Conservation (phyloP, 805 yeast genomes). For the Barnettozyma sp. region DNA sequence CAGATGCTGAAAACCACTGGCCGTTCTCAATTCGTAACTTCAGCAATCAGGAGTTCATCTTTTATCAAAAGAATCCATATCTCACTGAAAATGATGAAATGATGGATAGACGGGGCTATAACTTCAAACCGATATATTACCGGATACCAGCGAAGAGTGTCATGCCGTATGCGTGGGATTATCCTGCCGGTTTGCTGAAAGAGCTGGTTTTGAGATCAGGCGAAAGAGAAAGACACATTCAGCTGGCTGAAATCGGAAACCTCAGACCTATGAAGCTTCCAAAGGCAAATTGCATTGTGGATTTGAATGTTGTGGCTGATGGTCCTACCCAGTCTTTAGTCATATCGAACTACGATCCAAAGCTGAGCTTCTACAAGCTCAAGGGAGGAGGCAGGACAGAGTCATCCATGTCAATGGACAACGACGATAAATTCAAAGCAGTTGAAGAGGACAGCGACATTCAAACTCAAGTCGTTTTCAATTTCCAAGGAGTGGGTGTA, state of each 20-base stretch:
- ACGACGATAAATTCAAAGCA: constrained; percentile 47
- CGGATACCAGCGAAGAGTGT: constrained; percentile 82
- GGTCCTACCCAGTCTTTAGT: constrained; percentile 90
- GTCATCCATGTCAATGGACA: constrained; percentile 29
- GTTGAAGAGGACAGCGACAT: constrained; percentile 31
- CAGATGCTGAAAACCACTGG: constrained; percentile 75
- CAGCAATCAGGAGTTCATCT: constrained; percentile 76
- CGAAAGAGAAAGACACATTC: constrained; percentile 70
- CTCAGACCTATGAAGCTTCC: constrained; percentile 80
- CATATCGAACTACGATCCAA: constrained; percentile 75
- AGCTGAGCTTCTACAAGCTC: constrained; percentile 63
- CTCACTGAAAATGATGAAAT: constrained; percentile 59
- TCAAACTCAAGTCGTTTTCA: constrained; percentile 40
- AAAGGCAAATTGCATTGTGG: constrained; percentile 51
- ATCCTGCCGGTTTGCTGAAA: constrained; percentile 81
- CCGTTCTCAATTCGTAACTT: constrained; percentile 90
- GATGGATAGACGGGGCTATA: constrained; percentile 39
- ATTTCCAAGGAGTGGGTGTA: constrained; percentile 80
- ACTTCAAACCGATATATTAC: constrained; percentile 74
- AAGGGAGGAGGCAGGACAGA: constrained; percentile 24
- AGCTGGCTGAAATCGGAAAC: constrained; percentile 89
- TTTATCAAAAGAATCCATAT: constrained; percentile 80
- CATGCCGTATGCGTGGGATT: constrained; percentile 98
- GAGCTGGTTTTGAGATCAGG: constrained; percentile 70
- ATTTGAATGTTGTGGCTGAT: constrained; percentile 89